These are phyloP conservation scores for Ammopiptanthus mongolicus DNA, from an alignment of 306 rosid genomes.

Conservation along the genomic window DNA sequence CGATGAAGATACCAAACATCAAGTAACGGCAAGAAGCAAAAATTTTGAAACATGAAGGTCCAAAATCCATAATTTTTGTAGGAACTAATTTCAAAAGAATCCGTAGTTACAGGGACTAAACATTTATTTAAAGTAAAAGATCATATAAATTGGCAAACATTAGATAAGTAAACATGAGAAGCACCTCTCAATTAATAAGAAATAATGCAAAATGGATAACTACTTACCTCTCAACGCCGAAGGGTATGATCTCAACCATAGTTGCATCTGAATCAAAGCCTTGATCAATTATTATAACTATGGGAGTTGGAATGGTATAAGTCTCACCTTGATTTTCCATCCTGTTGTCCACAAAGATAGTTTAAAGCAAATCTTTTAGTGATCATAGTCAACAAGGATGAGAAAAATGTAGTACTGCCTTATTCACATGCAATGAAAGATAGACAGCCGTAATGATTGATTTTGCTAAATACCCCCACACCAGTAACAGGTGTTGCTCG, in stretches of 20 bases:
- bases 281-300: slow-evolving; percentile 75
- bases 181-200: too few relatives aligned
- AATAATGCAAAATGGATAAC: too few relatives aligned
- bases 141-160: too few relatives aligned
- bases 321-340: slow-evolving; percentile 55
- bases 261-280: slow-evolving; percentile 88
- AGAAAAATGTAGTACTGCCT: slow-evolving; percentile 4
- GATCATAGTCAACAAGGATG: background rate
- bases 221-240: too few relatives aligned
- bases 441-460: background rate
- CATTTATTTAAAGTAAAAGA: too few relatives aligned
- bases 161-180: too few relatives aligned
- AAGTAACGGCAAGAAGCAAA: too few relatives aligned
- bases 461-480: slow-evolving; percentile 53
- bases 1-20: too few relatives aligned
- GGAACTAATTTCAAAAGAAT: too few relatives aligned
- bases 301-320: slow-evolving; percentile 67
- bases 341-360: slow-evolving; percentile 27
- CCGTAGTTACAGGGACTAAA: too few relatives aligned
- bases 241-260: slow-evolving; percentile 88
- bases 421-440: background rate
- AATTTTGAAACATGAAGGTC: too few relatives aligned
- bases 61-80: too few relatives aligned
- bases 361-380: background rate
- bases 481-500: slow-evolving; percentile 68